These are phyloP conservation scores for Candida albicans DNA, from an alignment of 1,139 yeast genomes.

Conservation along the genomic window DNA sequence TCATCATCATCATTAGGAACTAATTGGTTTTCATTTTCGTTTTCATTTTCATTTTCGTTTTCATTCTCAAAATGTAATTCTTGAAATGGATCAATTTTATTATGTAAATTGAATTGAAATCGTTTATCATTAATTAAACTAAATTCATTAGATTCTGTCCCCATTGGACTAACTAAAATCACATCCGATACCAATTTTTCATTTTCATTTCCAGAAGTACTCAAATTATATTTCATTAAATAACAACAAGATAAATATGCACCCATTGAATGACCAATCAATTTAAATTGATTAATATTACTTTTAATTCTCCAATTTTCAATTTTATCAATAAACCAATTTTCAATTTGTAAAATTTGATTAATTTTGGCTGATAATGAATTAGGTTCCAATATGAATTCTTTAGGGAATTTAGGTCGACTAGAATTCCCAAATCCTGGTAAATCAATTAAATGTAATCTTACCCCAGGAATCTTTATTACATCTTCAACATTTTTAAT, in stretches of 20 bases:
- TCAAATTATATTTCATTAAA: conserved; percentile 37
- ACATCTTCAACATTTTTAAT: conserved; percentile 39
- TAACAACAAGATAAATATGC: conserved; percentile 44
- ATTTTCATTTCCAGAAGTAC: conserved; percentile 11
- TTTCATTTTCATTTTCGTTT: conserved; percentile 19
- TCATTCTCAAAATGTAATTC: conserved; percentile 24
- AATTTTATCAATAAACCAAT: conserved; percentile 45
- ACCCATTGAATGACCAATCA: conserved; percentile 48
- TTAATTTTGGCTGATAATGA: conserved; percentile 25
- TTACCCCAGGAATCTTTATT: conserved; percentile 33
- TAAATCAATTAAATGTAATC: conserved; percentile 38
- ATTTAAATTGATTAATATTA: conserved; percentile 26
- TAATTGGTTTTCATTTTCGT: conserved; percentile 22
- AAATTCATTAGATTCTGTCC: conserved; percentile 40
- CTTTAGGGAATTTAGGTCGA: conserved; percentile 38
- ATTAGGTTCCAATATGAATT: conserved; percentile 26
- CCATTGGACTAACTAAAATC: conserved; percentile 46
- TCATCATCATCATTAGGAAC: conserved; percentile 19
- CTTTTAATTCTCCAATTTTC: conserved; percentile 39
- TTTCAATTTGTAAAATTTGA: conserved; percentile 38
- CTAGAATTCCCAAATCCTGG: conserved; percentile 51
- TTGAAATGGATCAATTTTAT: conserved; percentile 30
- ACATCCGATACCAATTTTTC: conserved; percentile 28
- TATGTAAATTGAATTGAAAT: conserved; percentile 37
- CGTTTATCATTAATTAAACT: conserved; percentile 36